Evolutionary conservation across 2,329 filamentous ascomycete genomes (phyloP).

Genomic region (Colletotrichum neosansevieriae): DNA sequence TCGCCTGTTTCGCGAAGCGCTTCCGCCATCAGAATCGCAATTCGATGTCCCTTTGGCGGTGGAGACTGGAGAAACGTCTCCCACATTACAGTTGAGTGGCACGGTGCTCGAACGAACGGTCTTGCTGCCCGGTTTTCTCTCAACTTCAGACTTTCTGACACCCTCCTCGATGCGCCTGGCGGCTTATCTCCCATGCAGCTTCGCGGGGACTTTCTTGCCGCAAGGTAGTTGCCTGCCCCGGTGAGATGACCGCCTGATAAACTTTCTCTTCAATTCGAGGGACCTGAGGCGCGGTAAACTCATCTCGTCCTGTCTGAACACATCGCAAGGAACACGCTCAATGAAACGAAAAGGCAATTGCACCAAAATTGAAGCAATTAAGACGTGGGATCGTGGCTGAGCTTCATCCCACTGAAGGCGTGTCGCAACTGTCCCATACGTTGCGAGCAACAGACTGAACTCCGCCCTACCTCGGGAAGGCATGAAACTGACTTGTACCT

Average conservation of each 20-base stretch:
- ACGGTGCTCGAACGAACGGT: slow-evolving; percentile 5
- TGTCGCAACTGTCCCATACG: slow-evolving; percentile 12
- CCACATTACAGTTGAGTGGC: background rate
- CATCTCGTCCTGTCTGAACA: slow-evolving; percentile 28
- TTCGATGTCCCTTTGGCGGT: background rate
- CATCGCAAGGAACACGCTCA: slow-evolving; percentile 18
- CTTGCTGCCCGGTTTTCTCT: background rate
- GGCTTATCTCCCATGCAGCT: slow-evolving; percentile 6
- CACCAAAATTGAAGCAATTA: slow-evolving; percentile 10
- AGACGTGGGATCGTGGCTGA: slow-evolving; percentile 22
- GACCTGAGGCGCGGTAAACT: slow-evolving; percentile 29
- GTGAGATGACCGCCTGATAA: slow-evolving; percentile 18
- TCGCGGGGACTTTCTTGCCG: slow-evolving; percentile 15
- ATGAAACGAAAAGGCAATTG: background rate
- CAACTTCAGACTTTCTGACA: slow-evolving; percentile 19
- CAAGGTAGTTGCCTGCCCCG: slow-evolving; percentile 10
- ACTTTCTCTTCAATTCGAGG: slow-evolving; percentile 6
- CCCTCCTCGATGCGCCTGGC: slow-evolving; percentile 14
- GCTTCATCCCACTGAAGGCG: background rate
- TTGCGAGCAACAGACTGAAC: slow-evolving; percentile 17
- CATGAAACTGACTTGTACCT: slow-evolving; percentile 33
- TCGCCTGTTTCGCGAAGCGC: background rate
- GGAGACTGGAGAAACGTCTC: background rate
- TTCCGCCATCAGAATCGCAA: background rate
- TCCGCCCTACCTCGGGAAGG: slow-evolving; percentile 21